Percentiles rank a stretch among this genome's conserved stretches.
These are phyloP conservation scores for Coelastrella sp. DNA, from an alignment of 139 green algal genomes.

Conservation along the genomic window DNA sequence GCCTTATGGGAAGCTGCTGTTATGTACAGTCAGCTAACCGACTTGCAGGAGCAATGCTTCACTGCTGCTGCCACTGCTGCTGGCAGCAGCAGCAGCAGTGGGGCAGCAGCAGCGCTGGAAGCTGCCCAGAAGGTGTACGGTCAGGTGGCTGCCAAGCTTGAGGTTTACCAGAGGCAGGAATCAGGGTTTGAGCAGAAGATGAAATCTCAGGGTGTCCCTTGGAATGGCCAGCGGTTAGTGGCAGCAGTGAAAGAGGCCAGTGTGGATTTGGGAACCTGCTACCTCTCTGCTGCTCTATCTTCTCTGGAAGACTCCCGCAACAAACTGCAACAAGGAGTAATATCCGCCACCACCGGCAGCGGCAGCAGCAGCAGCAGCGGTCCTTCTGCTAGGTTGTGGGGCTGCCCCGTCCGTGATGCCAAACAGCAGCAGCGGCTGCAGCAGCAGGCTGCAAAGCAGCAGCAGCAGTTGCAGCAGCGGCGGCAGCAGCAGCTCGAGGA, in stretches of 20 bases:
- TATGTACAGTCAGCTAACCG: slow-evolving; percentile 1
- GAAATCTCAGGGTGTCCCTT: slow-evolving; percentile 18
- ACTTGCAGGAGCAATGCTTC: slow-evolving; percentile 15
- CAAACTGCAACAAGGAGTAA: not conserved
- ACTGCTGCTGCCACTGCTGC: not conserved
- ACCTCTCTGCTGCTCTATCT: not conserved
- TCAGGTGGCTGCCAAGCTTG: slow-evolving; percentile 1
- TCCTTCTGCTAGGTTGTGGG: not conserved
- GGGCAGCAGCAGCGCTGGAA: not conserved
- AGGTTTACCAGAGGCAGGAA: slow-evolving; percentile 27
- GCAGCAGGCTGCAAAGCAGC: not conserved
- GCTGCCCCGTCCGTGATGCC: not conserved
- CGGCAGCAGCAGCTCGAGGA: slow-evolving; percentile 34
- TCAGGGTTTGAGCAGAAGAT: slow-evolving; percentile 24
- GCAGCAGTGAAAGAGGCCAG: slow-evolving; percentile 26
- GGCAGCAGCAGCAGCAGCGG: not conserved
- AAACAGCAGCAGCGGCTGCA: slow-evolving; percentile 40
- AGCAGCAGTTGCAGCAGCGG: slow-evolving; percentile 10
- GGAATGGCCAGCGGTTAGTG: slow-evolving; percentile 8
- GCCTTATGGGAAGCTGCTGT: slow-evolving; percentile 34
- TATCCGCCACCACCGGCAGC: not conserved
- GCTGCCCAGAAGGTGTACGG: slow-evolving; percentile 21
- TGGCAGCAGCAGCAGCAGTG: slow-evolving; percentile 21
- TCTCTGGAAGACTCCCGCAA: not conserved
- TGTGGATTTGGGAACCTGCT: not conserved